A percentile compares a stretch with the other conserved stretches of the same genome.
Conservation (phyloP, 257 asterid species). For the Scutellaria barbata region DNA sequence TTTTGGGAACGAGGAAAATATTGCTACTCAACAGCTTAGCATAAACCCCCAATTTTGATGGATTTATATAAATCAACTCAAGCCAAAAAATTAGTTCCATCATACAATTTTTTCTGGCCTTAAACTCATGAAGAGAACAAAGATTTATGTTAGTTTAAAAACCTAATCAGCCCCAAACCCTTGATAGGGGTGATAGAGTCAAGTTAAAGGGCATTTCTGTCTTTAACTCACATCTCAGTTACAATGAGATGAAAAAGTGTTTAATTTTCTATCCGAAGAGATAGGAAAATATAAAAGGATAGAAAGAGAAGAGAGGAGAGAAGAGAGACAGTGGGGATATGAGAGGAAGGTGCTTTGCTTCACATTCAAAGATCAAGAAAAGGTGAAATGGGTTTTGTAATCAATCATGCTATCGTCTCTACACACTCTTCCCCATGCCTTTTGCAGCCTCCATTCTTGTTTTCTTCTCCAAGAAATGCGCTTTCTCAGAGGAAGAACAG, state of each 20-base stretch:
- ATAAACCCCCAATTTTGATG: no score
- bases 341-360: constrained; percentile 38
- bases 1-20: no score
- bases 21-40: no score
- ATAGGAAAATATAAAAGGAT: constrained; percentile 23
- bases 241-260: background rate
- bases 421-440: constrained; percentile 43
- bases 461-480: constrained; percentile 48
- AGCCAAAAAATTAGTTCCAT: no score
- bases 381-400: constrained; percentile 41
- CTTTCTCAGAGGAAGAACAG: constrained; percentile 42
- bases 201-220: constrained; percentile 31
- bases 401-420: constrained; percentile 44
- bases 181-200: no score
- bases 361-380: constrained; percentile 36
- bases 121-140: no score
- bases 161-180: no score
- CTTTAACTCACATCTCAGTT: background rate
- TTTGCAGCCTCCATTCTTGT: constrained; percentile 41
- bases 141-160: no score
- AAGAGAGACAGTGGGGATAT: constrained; percentile 13
- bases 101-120: no score
- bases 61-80: no score
- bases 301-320: background rate
- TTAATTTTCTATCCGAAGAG: constrained; percentile 19